phyloP scores from a whole-genome alignment of 352 stramenopile species.

The Pythium graminicola region DNA sequence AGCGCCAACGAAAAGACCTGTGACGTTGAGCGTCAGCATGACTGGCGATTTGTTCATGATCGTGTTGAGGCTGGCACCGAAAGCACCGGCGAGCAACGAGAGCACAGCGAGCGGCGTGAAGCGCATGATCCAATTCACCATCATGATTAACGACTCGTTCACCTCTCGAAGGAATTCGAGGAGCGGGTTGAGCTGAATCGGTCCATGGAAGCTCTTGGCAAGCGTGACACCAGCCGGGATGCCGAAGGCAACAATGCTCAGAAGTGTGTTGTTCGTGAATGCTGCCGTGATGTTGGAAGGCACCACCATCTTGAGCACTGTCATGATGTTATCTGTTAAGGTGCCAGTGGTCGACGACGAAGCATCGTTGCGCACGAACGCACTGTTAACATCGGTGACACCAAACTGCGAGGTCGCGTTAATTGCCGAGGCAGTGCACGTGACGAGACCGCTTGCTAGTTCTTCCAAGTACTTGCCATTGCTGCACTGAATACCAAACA shows the following conservation, averaged over 20 bases:
- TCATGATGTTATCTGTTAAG: slow-evolving; percentile 59
- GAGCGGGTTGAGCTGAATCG: slow-evolving; percentile 63
- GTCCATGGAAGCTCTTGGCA: slow-evolving; percentile 63
- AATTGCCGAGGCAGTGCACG: slow-evolving; percentile 39
- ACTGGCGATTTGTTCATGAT: slow-evolving; percentile 39
- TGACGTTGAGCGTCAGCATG: slow-evolving; percentile 39
- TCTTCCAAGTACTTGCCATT: slow-evolving; percentile 65
- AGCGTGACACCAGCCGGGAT: slow-evolving; percentile 56
- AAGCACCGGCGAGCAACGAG: slow-evolving; percentile 58
- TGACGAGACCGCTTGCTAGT: slow-evolving; percentile 39
- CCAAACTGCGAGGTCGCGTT: slow-evolving; percentile 42
- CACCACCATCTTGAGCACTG: slow-evolving; percentile 53
- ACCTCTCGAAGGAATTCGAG: slow-evolving; percentile 74
- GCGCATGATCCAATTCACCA: slow-evolving; percentile 62
- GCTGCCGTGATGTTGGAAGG: slow-evolving; percentile 67
- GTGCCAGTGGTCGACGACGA: slow-evolving; percentile 34
- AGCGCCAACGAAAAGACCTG: slow-evolving; percentile 32
- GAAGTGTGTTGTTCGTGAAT: slow-evolving; percentile 57
- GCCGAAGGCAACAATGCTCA: slow-evolving; percentile 68
- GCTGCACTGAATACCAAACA: slow-evolving; percentile 71
- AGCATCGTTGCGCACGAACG: slow-evolving; percentile 39
- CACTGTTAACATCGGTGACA: slow-evolving; percentile 50
- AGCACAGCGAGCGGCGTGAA: slow-evolving; percentile 72
- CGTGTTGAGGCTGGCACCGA: slow-evolving; percentile 37
- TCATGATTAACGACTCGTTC: slow-evolving; percentile 72